These are phyloP conservation scores for Waitea zeae DNA, from an alignment of 1,284 basidiomycete species.

Conservation along the genomic window DNA sequence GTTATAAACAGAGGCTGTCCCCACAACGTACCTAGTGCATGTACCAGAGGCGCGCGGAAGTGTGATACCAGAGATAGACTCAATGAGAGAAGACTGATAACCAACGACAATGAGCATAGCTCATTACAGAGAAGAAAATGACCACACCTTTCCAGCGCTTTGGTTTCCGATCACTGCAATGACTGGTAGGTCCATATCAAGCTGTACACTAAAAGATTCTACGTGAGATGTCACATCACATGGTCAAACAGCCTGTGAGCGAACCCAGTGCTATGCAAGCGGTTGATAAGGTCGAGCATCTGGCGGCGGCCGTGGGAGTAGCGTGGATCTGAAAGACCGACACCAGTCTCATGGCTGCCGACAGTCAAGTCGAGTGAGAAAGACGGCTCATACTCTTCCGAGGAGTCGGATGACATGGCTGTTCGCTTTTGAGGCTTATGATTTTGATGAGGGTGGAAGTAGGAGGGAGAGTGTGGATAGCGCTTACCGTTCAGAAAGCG, in stretches of 20 bases:
- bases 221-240: background rate
- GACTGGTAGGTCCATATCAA: conserved; percentile 50
- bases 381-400: too few species aligned
- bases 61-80: conserved; percentile 54
- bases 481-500: too few species aligned
- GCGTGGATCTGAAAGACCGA: conserved; percentile 27
- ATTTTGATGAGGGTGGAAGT: too few species aligned
- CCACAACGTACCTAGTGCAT: conserved; percentile 55
- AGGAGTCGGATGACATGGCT: too few species aligned
- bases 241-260: conserved; percentile 3
- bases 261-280: conserved; percentile 38
- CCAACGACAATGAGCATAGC: too few species aligned
- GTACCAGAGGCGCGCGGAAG: conserved; percentile 46
- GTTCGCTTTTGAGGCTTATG: too few species aligned
- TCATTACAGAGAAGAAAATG: conserved; percentile 11
- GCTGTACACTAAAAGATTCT: conserved; percentile 26
- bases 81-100: conserved; percentile 64
- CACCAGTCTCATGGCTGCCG: too few species aligned
- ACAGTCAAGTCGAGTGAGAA: too few species aligned
- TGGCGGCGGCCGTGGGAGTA: conserved; percentile 18
- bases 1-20: conserved; percentile 5
- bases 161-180: conserved; percentile 54
- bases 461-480: too few species aligned
- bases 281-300: conserved; percentile 35
- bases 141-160: conserved; percentile 24